A percentile compares a stretch with the other conserved stretches of the same genome.
Conservation (phyloP, 2,329 filamentous ascomycete genomes). For the Aspergillus fijiensis region DNA sequence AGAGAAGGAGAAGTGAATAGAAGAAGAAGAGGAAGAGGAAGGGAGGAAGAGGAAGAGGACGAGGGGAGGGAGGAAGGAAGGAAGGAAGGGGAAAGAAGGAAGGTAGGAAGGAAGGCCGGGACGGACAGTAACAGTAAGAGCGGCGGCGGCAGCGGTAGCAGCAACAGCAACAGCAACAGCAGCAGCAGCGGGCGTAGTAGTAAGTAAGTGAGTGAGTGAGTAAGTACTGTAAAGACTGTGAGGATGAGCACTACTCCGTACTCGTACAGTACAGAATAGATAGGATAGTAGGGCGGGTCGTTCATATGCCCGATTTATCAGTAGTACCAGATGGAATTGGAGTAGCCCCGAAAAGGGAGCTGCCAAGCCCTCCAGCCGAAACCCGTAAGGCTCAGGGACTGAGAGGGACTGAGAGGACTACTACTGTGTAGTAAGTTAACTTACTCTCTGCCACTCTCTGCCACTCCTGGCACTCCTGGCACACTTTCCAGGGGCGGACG, state of each 20-base stretch:
- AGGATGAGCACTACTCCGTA: too few relatives aligned
- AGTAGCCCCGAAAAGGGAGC: not conserved
- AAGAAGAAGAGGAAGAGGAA: constrained; percentile 1
- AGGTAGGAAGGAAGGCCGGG: not conserved
- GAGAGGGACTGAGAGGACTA: not conserved
- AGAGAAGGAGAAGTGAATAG: not conserved
- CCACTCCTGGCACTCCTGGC: too few relatives aligned
- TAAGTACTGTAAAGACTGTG: not conserved
- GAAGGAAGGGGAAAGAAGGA: not conserved
- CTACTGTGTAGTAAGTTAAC: too few relatives aligned
- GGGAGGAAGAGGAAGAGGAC: not conserved
- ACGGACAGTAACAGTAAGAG: not conserved
- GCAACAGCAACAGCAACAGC: too few relatives aligned
- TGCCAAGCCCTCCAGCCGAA: not conserved
- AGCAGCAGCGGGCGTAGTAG: constrained; percentile 2
- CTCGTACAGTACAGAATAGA: too few relatives aligned
- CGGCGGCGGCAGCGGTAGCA: not conserved
- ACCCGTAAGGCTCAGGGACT: not conserved
- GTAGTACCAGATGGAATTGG: too few relatives aligned
- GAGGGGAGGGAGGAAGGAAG: not conserved
- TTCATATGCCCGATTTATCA: too few relatives aligned
- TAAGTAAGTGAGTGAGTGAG: not conserved
- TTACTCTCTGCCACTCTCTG: too few relatives aligned
- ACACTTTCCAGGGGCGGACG: not conserved
- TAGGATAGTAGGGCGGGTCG: too few relatives aligned